Conservation (phyloP, 345 rosid genomes). For the Cochlearia excelsa region DNA sequence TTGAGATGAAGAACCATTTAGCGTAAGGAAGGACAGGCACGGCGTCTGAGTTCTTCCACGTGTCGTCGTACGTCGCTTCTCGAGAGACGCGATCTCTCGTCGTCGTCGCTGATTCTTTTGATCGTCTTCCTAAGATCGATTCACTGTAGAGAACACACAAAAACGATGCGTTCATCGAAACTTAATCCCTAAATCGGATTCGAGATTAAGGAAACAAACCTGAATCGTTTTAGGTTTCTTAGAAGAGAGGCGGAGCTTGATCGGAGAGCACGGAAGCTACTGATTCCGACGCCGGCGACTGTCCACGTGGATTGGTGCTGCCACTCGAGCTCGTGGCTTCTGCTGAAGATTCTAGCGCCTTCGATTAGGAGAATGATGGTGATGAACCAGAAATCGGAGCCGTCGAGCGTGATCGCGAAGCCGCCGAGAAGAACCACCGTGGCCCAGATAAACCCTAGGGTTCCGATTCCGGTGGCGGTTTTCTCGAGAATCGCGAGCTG, state of each 20-base stretch:
- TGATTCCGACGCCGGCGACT: slow-evolving; percentile 61
- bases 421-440: slow-evolving; percentile 94
- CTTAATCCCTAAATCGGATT: neutral
- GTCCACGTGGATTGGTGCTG: slow-evolving; percentile 93
- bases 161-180: neutral
- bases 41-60: slow-evolving; percentile 74
- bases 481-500: slow-evolving; percentile 82
- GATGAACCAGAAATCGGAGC: slow-evolving; percentile 84
- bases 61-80: slow-evolving; percentile 27
- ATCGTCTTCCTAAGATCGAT: slow-evolving; percentile 23
- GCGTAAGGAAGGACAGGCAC: slow-evolving; percentile 77
- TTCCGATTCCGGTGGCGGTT: slow-evolving; percentile 78
- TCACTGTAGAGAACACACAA: slow-evolving; percentile 14
- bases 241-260: slow-evolving; percentile 46
- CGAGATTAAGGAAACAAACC: slow-evolving; percentile 1
- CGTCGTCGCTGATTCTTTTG: slow-evolving; percentile 29
- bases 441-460: slow-evolving; percentile 96
- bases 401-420: slow-evolving; percentile 81
- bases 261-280: slow-evolving; percentile 67
- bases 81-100: slow-evolving; percentile 19
- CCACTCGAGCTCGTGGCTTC: slow-evolving; percentile 93
- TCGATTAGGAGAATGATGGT: slow-evolving; percentile 77
- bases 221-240: slow-evolving; percentile 29
- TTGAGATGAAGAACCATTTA: slow-evolving; percentile 67
- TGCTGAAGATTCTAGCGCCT: slow-evolving; percentile 80